Evolutionary conservation across 805 yeast genomes (phyloP), one percentile per base, ranked within the genome.

Genomic region (Teunomyces tritomae): DNA sequence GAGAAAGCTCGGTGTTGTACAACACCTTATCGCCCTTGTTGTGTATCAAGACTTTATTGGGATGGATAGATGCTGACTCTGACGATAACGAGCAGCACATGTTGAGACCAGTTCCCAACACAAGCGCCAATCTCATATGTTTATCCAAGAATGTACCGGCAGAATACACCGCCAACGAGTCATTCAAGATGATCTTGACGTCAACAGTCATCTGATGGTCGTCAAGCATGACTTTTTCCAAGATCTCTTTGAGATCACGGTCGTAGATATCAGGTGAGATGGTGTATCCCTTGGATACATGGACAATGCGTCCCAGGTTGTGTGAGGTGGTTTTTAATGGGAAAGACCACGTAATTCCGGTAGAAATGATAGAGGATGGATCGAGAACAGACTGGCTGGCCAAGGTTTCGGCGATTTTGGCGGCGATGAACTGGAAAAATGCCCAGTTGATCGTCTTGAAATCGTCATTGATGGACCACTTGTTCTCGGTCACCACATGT

Each of bases 41-140:
- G 13, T n/a, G 39, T 8, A 40, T 26, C 10, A 34, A 28, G 37
- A 43, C 28, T 40, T 59, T 59, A 8, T 46, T 49, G n/a, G 28
- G 43, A n/a, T 57, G 61, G 32, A 64, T 49, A 7, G 55, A 34
- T 1, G 50, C 43, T 8, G 60, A 51, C 6, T n/a, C 36, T n/a
- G 36, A n/a, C 8, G 45, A 39, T 28, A 66, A 61, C 26, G 68
- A 55, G 65, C 80, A 68, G 64, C 82, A 80, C 30, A 80, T 61
- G 55, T 85, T 85, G 45, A 80, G 62, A 1, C 91, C 91, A 2
- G 91, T 85, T 0, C 91, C 90, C 44, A 84, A 62, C 3, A 85
- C 86, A 53, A 85, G 53, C 0, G 87, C 85, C 39, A 84, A 55
- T 47, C 65, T 57, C 54, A 70, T 64, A 49, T 57, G 53, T 14